These are phyloP conservation scores for Tillandsia leiboldiana DNA, from an alignment of 176 grass and related monocot genomes.

Conservation along the genomic window DNA sequence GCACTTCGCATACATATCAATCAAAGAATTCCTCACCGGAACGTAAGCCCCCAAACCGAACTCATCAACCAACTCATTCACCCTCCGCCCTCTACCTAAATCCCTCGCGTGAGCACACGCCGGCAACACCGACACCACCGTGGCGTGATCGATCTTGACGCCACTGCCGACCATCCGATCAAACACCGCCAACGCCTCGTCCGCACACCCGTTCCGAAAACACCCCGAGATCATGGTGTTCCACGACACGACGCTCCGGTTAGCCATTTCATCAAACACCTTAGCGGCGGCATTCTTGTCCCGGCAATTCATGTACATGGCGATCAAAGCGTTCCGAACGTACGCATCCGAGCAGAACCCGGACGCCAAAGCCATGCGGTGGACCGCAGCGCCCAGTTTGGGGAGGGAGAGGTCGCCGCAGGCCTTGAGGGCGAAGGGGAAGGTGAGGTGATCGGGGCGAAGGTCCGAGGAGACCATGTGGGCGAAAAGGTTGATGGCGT, in stretches of 20 bases:
- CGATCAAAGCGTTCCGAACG: slow-evolving; percentile 49
- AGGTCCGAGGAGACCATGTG: slow-evolving; percentile 27
- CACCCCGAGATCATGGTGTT: slow-evolving; percentile 47
- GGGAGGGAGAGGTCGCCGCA: slow-evolving; percentile 27
- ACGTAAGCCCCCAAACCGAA: slow-evolving; percentile 30
- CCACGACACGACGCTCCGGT: slow-evolving; percentile 37
- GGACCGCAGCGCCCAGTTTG: slow-evolving; percentile 26
- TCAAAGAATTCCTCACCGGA: slow-evolving; percentile 40
- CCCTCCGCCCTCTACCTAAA: slow-evolving; percentile 30
- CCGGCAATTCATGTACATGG: slow-evolving; percentile 51
- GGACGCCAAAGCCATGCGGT: slow-evolving; percentile 33
- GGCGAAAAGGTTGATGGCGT: slow-evolving; percentile 38
- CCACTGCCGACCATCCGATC: slow-evolving; percentile 22
- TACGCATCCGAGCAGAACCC: slow-evolving; percentile 40
- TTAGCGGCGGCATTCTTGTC: slow-evolving; percentile 18
- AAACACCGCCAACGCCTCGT: slow-evolving; percentile 42
- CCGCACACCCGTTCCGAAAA: slow-evolving; percentile 23
- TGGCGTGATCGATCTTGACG: slow-evolving; percentile 32
- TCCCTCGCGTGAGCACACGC: slow-evolving; percentile 43
- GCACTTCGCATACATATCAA: slow-evolving; percentile 72
- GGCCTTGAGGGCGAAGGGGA: slow-evolving; percentile 54
- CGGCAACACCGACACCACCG: slow-evolving; percentile 41
- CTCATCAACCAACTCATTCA: slow-evolving; percentile 38
- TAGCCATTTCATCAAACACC: slow-evolving; percentile 35
- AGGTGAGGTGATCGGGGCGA: slow-evolving; percentile 48